Base-by-base conservation (phyloP, 2,329 filamentous ascomycete species). In the Bipolaris victoriae region DNA sequence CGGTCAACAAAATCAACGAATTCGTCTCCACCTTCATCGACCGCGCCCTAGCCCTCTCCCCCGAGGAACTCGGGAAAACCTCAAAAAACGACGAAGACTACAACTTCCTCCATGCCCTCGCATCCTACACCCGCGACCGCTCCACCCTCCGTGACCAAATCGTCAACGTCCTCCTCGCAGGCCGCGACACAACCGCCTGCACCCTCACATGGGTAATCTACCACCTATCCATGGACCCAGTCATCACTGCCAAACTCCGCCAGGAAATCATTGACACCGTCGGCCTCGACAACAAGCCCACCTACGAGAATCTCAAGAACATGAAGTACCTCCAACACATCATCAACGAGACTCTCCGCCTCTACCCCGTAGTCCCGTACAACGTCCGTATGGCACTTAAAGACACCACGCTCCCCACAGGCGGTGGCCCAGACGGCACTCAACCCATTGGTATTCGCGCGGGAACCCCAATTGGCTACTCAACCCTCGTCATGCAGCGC, bases 91-190 rank as follows among this genome's bases (percentile, higher is more conserved):
- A 90, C 70, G 79, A 84, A 61, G 84, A 83, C 45, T 93, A 95
- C 76, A 96, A 90, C 1, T 96, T 97, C 79, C 84, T 97, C 18
- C 90, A 97, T 76, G 90, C 91, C 29, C 84, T 97, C 2, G 91
- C 92, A 43, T 83, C 84, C 37, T 93, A 91, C 78, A 97, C 92
- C 0, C 86, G 90, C 33, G 80, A 83, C 60, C 74, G 79, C 22
- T 84, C 82, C 52, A 84, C 92, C 3, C 83, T 97, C 13, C 90
- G 92, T 33, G 92, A 97, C 76, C 92, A 97, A 76, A 81, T 97
- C 46, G 84, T 76, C 20, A 71, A 68, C 43, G 85, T 97, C 10
- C 84, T 97, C 2, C 84, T 97, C 15, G 93, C 93, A 1, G 92
- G 91, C 11, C 85, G 90, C 20, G 93, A 97, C 76, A 97, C 93